A percentile compares a stretch with the other conserved stretches of the same genome.
Conservation (phyloP, 768 basidiomycete genomes). For the Astraeus odoratus region DNA sequence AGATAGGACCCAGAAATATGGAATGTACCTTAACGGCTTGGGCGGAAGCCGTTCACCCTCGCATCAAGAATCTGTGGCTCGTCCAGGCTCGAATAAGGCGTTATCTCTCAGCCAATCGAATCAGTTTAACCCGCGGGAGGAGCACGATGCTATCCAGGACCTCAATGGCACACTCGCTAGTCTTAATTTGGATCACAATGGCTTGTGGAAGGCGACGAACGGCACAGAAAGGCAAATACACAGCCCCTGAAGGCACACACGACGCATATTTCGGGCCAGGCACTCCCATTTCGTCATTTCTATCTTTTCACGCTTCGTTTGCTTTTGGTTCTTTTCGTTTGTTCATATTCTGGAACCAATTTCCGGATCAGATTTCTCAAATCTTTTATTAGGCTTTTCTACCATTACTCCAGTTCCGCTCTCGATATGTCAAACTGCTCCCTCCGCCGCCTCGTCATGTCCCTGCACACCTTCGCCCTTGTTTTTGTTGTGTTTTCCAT, state of each 20-base stretch:
- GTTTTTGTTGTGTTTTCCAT: conserved; percentile 24
- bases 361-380: conserved; percentile 17
- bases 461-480: conserved; percentile 15
- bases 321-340: conserved; percentile 12
- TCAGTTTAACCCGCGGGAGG: conserved; percentile 25
- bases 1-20: conserved; percentile 40
- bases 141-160: conserved; percentile 55
- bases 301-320: background rate
- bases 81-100: conserved; percentile 45
- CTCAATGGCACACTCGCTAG: conserved; percentile 73
- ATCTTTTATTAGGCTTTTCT: conserved; percentile 28
- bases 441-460: conserved; percentile 29
- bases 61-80: conserved; percentile 45
- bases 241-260: conserved; percentile 9
- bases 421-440: conserved; percentile 27
- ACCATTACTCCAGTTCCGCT: conserved; percentile 31
- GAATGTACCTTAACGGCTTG: conserved; percentile 37
- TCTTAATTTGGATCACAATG: conserved; percentile 51
- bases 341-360: background rate
- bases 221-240: conserved; percentile 12
- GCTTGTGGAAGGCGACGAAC: conserved; percentile 26
- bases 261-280: conserved; percentile 8
- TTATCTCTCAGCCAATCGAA: conserved; percentile 18
- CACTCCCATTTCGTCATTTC: conserved; percentile 12
- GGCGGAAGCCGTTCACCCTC: conserved; percentile 35